Evolutionary conservation across 768 basidiomycete genomes (phyloP).

Genomic region (Pleurotus tuoliensis): DNA sequence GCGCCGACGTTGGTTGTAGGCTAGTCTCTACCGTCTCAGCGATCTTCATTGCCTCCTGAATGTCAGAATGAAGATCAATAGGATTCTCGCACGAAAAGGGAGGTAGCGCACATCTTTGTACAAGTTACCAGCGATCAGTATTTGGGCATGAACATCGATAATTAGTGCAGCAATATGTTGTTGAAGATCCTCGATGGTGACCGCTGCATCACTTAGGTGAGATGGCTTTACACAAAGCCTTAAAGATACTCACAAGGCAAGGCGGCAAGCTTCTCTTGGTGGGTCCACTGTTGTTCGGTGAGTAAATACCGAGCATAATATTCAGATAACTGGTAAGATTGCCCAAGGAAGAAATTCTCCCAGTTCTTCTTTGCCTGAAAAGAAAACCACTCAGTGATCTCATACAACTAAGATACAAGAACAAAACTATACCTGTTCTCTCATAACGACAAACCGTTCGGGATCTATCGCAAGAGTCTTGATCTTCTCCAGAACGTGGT

Average conservation of each 20-base stretch:
- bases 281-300: slow-evolving; percentile 68
- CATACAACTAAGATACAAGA: background rate
- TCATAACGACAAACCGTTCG: slow-evolving; percentile 77
- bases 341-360: slow-evolving; percentile 84
- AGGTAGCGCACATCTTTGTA: slow-evolving; percentile 62
- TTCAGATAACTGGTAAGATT: slow-evolving; percentile 77
- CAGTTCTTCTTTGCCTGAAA: slow-evolving; percentile 68
- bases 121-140: slow-evolving; percentile 82
- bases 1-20: slow-evolving; percentile 51
- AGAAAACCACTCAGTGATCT: background rate
- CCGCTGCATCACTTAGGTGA: slow-evolving; percentile 35
- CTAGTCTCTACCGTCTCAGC: slow-evolving; percentile 69
- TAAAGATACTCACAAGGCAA: slow-evolving; percentile 55
- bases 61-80: slow-evolving; percentile 3
- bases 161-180: slow-evolving; percentile 57
- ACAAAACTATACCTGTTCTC: slow-evolving; percentile 61
- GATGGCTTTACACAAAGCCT: no score
- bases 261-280: slow-evolving; percentile 72
- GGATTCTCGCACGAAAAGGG: background rate
- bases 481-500: slow-evolving; percentile 67
- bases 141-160: slow-evolving; percentile 61
- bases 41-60: slow-evolving; percentile 73
- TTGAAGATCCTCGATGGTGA: slow-evolving; percentile 70
- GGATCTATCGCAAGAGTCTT: slow-evolving; percentile 59
- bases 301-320: slow-evolving; percentile 72